These are phyloP conservation scores for Atalantia buxifolia DNA, from an alignment of 345 rosid genomes.

Conservation along the genomic window DNA sequence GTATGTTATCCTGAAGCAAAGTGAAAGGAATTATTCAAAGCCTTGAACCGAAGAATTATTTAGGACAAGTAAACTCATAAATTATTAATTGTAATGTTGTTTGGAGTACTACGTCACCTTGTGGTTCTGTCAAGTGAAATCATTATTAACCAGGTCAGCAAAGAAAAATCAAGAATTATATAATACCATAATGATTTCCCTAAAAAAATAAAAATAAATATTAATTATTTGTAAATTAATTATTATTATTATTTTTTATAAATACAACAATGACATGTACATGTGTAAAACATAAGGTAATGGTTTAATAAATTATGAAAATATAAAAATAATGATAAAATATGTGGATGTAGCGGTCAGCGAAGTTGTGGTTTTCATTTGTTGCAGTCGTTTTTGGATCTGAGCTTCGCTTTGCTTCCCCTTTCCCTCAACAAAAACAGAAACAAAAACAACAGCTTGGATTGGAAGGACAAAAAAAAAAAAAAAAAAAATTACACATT, in stretches of 20 bases:
- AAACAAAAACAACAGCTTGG: not conserved
- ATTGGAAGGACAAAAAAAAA: not conserved
- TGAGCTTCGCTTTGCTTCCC: not conserved
- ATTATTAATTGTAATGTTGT: not conserved
- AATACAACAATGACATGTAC: not conserved
- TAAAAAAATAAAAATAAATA: not conserved
- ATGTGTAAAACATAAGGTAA: not conserved
- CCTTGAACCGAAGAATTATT: not conserved
- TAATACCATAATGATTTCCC: not conserved
- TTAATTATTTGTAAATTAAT: not conserved
- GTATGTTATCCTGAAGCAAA: not conserved
- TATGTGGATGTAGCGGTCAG: slow-evolving; percentile 36
- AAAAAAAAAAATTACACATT: not conserved
- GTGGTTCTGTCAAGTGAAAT: not conserved
- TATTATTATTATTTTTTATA: not conserved
- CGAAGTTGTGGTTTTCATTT: slow-evolving; percentile 49
- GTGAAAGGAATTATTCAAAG: not conserved
- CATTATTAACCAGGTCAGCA: slow-evolving; percentile 7
- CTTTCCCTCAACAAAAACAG: not conserved
- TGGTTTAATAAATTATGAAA: not conserved
- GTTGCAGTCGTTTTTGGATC: slow-evolving; percentile 27
- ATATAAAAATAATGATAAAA: not conserved
- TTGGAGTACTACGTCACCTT: no score
- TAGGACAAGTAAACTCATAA: not conserved
- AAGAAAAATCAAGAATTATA: slow-evolving; percentile 10